A percentile compares a stretch with the other conserved stretches of the same genome.
Evolutionary conservation across 805 yeast species (phyloP).

Genomic region (Teunomyces kruisii): DNA sequence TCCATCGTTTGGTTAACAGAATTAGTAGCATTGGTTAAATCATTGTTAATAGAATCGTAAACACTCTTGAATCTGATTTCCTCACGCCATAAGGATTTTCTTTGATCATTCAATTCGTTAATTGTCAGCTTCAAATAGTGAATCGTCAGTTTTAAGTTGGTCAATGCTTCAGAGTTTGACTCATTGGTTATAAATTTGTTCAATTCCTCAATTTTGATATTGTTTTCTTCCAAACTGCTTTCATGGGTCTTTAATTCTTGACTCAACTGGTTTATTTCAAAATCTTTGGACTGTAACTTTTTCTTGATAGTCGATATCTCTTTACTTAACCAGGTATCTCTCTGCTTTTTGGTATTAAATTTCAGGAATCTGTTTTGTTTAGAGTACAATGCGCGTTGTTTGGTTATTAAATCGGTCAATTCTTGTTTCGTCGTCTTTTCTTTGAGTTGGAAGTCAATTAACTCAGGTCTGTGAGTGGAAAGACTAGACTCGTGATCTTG

Average conservation of each 20-base stretch:
- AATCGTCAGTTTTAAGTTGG: slow-evolving; percentile 29
- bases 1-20: slow-evolving; percentile 72
- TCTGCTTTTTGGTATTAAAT: slow-evolving; percentile 53
- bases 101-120: slow-evolving; percentile 54
- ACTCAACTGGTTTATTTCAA: slow-evolving; percentile 21
- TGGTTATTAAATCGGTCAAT: slow-evolving; percentile 43
- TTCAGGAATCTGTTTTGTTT: slow-evolving; percentile 70
- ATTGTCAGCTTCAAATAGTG: slow-evolving; percentile 44
- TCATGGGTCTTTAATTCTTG: slow-evolving; percentile 15
- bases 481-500: slow-evolving; percentile 38
- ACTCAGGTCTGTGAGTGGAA: slow-evolving; percentile 37
- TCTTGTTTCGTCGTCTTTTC: slow-evolving; percentile 43
- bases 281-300: slow-evolving; percentile 26
- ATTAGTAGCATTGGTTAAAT: slow-evolving; percentile 57
- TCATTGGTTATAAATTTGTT: slow-evolving; percentile 22
- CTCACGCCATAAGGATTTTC: slow-evolving; percentile 77
- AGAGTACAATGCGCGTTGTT: slow-evolving; percentile 59
- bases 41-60: slow-evolving; percentile 53
- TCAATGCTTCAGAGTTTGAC: slow-evolving; percentile 10
- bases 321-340: slow-evolving; percentile 64
- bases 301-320: slow-evolving; percentile 45
- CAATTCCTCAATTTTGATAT: slow-evolving; percentile 11
- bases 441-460: slow-evolving; percentile 34
- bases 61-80: slow-evolving; percentile 65
- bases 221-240: slow-evolving; percentile 12